phyloP scores from a whole-genome alignment of 2,329 filamentous ascomycete species.

The Aurifilum marmelostoma region DNA sequence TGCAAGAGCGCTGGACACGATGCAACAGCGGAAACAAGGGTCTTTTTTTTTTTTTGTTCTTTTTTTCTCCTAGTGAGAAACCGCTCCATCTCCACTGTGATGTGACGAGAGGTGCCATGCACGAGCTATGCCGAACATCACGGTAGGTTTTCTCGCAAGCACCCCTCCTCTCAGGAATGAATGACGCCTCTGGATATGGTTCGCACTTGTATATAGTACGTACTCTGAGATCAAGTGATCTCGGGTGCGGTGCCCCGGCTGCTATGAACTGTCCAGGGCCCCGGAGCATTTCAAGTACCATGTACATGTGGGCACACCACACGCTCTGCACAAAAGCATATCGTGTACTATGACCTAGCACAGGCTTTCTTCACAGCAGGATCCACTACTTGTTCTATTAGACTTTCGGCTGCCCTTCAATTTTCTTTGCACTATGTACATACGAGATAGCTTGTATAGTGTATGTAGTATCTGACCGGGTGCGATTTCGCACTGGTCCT shows the following conservation, averaged over 20 bases:
- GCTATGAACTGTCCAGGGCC: neutral
- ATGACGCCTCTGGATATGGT: neutral
- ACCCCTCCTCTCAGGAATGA: neutral
- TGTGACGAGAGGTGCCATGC: neutral
- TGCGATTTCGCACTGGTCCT: neutral
- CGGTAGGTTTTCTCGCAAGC: neutral
- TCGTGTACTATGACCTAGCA: neutral
- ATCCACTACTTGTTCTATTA: neutral
- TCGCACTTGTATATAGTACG: conserved; percentile 20
- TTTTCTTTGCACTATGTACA: neutral
- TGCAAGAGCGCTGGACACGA: neutral
- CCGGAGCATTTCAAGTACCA: neutral
- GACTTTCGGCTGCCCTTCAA: neutral
- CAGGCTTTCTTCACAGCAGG: neutral
- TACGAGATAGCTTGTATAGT: neutral
- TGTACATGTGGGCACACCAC: neutral
- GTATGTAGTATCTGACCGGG: neutral
- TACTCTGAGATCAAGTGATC: conserved; percentile 25
- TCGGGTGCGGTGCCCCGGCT: conserved; percentile 2
- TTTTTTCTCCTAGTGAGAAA: no score
- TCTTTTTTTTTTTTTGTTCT: no score
- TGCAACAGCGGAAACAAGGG: neutral
- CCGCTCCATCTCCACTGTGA: neutral
- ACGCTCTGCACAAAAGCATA: neutral
- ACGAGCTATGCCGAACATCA: neutral